phyloP scores from a whole-genome alignment of 345 rosid species.

The Gossypium herbaceum region DNA sequence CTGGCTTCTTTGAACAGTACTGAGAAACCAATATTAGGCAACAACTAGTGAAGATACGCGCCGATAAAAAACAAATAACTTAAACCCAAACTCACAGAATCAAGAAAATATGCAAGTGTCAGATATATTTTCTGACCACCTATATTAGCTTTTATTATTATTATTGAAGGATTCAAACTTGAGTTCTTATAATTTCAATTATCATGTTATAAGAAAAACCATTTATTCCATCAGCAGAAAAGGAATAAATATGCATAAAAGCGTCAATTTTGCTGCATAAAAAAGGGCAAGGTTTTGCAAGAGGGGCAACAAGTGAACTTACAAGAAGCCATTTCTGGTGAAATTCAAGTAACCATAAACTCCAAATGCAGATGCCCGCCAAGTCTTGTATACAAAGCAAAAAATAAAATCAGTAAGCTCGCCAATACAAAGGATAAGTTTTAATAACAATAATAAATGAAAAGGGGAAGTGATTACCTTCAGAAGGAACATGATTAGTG shows the following conservation, averaged over 20 bases:
- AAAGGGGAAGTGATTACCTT: slow-evolving; percentile 33
- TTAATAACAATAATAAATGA: not conserved
- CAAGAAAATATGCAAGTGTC: not conserved
- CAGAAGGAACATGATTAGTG: slow-evolving; percentile 59
- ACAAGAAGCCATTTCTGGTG: slow-evolving; percentile 78
- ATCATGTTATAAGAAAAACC: not conserved
- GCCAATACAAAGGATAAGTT: not conserved
- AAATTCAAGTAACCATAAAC: slow-evolving; percentile 71
- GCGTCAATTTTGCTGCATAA: too few species aligned
- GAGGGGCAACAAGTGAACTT: slow-evolving; percentile 23
- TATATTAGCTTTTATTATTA: not conserved
- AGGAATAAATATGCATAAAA: not conserved
- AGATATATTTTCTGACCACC: not conserved
- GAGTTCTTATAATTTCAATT: not conserved
- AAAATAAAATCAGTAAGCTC: not conserved
- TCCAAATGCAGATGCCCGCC: slow-evolving; percentile 79
- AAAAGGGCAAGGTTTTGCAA: not conserved
- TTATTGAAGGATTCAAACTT: not conserved
- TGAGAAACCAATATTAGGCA: not conserved
- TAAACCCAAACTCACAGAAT: not conserved
- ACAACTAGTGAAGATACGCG: not conserved
- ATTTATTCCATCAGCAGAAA: not conserved
- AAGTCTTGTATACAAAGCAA: slow-evolving; percentile 35
- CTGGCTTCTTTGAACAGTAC: not conserved
- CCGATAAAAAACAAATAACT: not conserved